Evolutionary conservation across 2,329 filamentous ascomycete genomes (phyloP), one percentile per base, ranked within the genome.

Genomic region (Magnaporthiopsis incrustans): DNA sequence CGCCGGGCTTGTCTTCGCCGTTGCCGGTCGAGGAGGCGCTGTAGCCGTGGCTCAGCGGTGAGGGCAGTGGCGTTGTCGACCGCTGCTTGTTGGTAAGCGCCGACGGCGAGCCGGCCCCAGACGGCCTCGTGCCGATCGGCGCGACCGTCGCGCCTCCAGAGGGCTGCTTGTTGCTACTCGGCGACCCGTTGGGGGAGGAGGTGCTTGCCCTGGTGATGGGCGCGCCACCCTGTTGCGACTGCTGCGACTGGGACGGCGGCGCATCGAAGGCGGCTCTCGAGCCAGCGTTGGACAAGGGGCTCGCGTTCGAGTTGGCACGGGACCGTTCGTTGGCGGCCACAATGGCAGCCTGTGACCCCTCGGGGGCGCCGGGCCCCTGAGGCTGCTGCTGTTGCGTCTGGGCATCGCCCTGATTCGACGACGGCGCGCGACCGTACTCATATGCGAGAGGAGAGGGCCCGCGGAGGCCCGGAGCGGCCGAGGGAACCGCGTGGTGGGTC

Each of bases 71-170:
- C 3, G 93, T 96, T 10, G 91, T 96, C 0, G 93, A 91, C 66
- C 91, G 90, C 35, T 61, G 60, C 75, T 95, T 95, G 76, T 83
- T 89, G 61, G n/a, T 26, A 22, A 62, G 38, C 69, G 82, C 81
- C 44, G 80, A 73, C 30, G 80, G 79, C 66, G 84, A 82, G 57
- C 78, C 74, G 38, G 76, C 77, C n/a, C 85, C 77, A 25, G 85
- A 83, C 4, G 94, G 94, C 59, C 95, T 89, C 65, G 94, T 97
- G 68, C 95, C 95, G 70, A 98, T 98, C 25, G 95, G 94, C 27
- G 92, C 94, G 63, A 98, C 92, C 5, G 89, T 82, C 65, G 83
- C 82, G 64, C 83, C 62, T 61, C 80, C 75, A 67, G 3, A 83
- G 81, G 61, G 79, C 79, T 67, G 84, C 77, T 85, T 86, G 59